Base-by-base conservation (phyloP, 805 yeast genomes). In the Saccharomycopsis vini region DNA sequence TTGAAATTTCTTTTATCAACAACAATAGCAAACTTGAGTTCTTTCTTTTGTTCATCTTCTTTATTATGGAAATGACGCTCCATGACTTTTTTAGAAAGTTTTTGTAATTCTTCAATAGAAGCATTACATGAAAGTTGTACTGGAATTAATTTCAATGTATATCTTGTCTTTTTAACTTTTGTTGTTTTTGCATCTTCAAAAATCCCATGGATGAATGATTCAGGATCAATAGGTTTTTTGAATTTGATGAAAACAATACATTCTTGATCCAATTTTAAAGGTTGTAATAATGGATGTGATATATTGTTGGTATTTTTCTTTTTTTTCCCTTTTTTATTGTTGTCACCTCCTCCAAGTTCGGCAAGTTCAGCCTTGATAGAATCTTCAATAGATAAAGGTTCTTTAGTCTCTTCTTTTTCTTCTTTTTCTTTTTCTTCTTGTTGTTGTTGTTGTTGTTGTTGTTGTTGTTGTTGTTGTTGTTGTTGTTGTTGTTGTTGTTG, bases 221-320 rank as follows among this genome's bases (percentile, higher is more conserved):
- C 92, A 0, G 97, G 96, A 19, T 74, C 77, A 5, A 89, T 70
- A 0, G 97, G 95, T 51, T 66, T 72, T 53, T 82, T 75, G 1
- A 88, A 76, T 55, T 94, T 84, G 54, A 88, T 75, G 58, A 90
- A 92, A 1, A 88, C 74, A 35, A 92, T 77, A 61, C 95, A 86
- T 58, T 85, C 95, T 55, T 88, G 80, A 16, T 78, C 81, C 29
- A 86, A 60, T 4, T 76, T 80, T 21, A 84, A 69, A 36, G 82
- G 79, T 39, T 68, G 65, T 21, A 83, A 60, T 7, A 76, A 69
- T 45, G 73, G 75, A 23, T 62, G 63, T n/a, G n/a, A n/a, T n/a
- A n/a, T n/a, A n/a, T n/a, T n/a, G 20, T 63, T 61, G 4, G 39
- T 34, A 67, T 24, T 36, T 4, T 12, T 20, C 16, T 39, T 29